These are phyloP conservation scores for Hypericum perforatum DNA, from an alignment of 345 rosid species.

Conservation along the genomic window DNA sequence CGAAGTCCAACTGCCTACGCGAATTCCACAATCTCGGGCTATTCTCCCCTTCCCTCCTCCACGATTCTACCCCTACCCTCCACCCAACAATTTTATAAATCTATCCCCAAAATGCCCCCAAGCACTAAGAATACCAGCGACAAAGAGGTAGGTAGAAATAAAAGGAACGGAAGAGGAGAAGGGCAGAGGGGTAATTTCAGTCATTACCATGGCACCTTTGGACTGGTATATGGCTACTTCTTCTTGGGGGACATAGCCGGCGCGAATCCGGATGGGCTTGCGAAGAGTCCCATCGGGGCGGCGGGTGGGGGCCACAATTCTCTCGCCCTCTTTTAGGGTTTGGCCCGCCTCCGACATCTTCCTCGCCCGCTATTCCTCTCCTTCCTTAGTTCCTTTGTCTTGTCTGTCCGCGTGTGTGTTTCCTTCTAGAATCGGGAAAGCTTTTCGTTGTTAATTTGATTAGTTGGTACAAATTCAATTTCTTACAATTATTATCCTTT, in stretches of 20 bases:
- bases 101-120: too few relatives aligned
- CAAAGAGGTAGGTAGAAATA: not conserved
- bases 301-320: conserved; percentile 70
- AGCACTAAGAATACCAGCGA: too few relatives aligned
- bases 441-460: too few relatives aligned
- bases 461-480: too few relatives aligned
- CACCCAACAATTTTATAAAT: too few relatives aligned
- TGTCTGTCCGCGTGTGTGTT: not conserved
- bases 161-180: not conserved
- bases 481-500: too few relatives aligned
- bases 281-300: conserved; percentile 90
- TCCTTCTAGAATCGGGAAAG: too few relatives aligned
- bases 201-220: conserved; percentile 73
- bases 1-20: too few relatives aligned
- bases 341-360: conserved; percentile 64
- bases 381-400: conserved; percentile 8
- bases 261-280: conserved; percentile 78
- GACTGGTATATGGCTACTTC: conserved; percentile 87
- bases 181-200: not conserved
- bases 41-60: too few relatives aligned
- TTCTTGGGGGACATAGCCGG: conserved; percentile 78
- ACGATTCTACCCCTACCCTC: too few relatives aligned
- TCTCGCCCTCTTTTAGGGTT: conserved; percentile 97
- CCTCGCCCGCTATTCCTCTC: conserved; percentile 32
- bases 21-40: too few relatives aligned